These are phyloP conservation scores for Stachybotrys elegans DNA, from an alignment of 2,329 filamentous ascomycete genomes.

Conservation along the genomic window DNA sequence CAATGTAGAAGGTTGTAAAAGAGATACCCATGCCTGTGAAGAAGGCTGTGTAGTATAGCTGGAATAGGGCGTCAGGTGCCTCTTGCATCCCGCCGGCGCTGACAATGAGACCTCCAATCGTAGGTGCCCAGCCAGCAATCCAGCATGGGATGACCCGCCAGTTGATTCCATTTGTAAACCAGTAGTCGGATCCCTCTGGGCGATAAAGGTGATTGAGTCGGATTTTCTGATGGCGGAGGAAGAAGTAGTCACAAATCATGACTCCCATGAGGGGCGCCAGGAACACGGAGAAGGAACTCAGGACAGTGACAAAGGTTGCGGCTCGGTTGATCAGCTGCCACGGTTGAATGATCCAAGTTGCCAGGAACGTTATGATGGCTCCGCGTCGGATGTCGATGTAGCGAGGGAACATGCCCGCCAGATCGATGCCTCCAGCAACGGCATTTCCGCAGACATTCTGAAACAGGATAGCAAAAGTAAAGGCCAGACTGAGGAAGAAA, in stretches of 20 bases:
- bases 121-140: slow-evolving; percentile 19
- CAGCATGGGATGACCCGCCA: slow-evolving; percentile 25
- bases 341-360: slow-evolving; percentile 20
- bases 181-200: slow-evolving; percentile 25
- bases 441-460: slow-evolving; percentile 23
- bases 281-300: slow-evolving; percentile 22
- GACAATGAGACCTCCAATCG: slow-evolving; percentile 18
- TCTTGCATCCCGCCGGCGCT: slow-evolving; percentile 9
- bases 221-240: slow-evolving; percentile 26
- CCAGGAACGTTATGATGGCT: slow-evolving; percentile 16
- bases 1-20: slow-evolving; percentile 3
- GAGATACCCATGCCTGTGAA: slow-evolving; percentile 2
- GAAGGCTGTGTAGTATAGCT: slow-evolving; percentile 1
- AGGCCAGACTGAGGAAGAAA: slow-evolving; percentile 21
- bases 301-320: slow-evolving; percentile 18
- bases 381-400: slow-evolving; percentile 23
- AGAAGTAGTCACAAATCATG: slow-evolving; percentile 23
- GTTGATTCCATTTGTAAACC: slow-evolving; percentile 28
- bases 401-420: slow-evolving; percentile 19
- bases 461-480: slow-evolving; percentile 21
- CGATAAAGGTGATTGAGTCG: slow-evolving; percentile 31
- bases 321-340: slow-evolving; percentile 25
- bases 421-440: slow-evolving; percentile 22
- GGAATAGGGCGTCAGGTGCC: background rate
- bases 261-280: slow-evolving; percentile 21